These are phyloP conservation scores for Capsella rubella DNA, from an alignment of 441 rosid genomes.

Conservation along the genomic window DNA sequence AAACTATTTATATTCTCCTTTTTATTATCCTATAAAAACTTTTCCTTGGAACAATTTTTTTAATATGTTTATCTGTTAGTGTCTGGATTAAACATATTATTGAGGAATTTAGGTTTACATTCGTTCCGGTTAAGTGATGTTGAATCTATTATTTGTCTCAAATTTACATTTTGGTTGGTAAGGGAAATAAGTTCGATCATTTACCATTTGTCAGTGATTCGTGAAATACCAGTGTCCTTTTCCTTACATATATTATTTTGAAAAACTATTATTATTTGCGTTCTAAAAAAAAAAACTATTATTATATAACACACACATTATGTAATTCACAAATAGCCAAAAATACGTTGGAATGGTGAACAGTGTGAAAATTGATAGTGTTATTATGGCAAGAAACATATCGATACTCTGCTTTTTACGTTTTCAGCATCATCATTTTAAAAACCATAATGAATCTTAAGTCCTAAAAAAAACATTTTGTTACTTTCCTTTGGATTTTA, in stretches of 20 bases:
- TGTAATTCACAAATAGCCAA: background rate
- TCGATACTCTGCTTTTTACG: background rate
- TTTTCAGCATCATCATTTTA: background rate
- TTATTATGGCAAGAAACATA: background rate
- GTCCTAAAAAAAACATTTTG: background rate
- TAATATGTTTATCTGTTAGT: background rate
- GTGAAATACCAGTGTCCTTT: conserved; percentile 18
- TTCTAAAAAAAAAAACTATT: background rate
- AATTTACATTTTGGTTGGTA: background rate
- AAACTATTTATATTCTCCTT: background rate
- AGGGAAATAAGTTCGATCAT: background rate
- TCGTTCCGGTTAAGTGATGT: background rate
- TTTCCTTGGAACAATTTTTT: background rate
- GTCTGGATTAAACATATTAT: background rate
- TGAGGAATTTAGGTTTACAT: background rate
- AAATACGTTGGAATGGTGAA: background rate
- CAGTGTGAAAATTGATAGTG: background rate
- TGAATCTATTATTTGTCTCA: background rate
- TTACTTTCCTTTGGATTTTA: background rate
- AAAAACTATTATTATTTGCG: no score
- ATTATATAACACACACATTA: background rate
- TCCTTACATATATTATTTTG: background rate
- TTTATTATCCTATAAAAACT: background rate
- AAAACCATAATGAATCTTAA: background rate
- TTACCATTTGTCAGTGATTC: conserved; percentile 21